A percentile compares a stretch with the other conserved stretches of the same genome.
Evolutionary conservation across 805 yeast species (phyloP).

Genomic region (Nakazawaea wyomingensis): DNA sequence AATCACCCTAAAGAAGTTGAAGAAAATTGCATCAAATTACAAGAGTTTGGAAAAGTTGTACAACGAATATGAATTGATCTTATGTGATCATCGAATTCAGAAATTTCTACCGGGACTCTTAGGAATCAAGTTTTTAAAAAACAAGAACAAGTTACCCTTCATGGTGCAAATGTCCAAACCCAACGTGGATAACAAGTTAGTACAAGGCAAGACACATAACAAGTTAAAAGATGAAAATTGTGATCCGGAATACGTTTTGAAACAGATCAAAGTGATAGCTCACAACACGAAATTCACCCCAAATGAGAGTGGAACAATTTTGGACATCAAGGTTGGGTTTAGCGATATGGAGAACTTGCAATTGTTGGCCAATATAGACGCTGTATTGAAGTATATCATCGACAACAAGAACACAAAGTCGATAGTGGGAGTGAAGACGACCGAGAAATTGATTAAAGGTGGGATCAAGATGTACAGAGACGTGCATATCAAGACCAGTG

Average conservation of each 20-base stretch:
- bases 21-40: conserved; percentile 37
- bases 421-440: conserved; percentile 20
- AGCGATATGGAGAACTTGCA: conserved; percentile 37
- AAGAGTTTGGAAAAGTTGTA: conserved; percentile 43
- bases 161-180: conserved; percentile 58
- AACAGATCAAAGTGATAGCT: conserved; percentile 60
- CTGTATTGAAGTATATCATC: conserved; percentile 44
- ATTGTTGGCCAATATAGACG: conserved; percentile 47
- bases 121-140: conserved; percentile 57
- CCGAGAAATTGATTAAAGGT: conserved; percentile 35
- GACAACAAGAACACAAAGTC: conserved; percentile 10
- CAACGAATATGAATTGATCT: conserved; percentile 59
- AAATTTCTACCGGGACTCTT: conserved; percentile 53
- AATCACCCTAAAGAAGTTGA: conserved; percentile 52
- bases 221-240: conserved; percentile 53
- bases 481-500: conserved; percentile 58
- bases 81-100: conserved; percentile 67
- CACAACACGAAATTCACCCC: conserved; percentile 62
- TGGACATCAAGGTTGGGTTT: conserved; percentile 57
- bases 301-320: conserved; percentile 49
- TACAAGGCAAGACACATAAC: conserved; percentile 22
- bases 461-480: conserved; percentile 40
- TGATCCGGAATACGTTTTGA: conserved; percentile 58
- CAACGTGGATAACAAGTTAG: conserved; percentile 26
- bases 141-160: conserved; percentile 59